Evolutionary conservation across 495 filamentous ascomycete genomes (phyloP), one percentile per base, ranked within the genome.

Genomic region (Daldinia decipiens): DNA sequence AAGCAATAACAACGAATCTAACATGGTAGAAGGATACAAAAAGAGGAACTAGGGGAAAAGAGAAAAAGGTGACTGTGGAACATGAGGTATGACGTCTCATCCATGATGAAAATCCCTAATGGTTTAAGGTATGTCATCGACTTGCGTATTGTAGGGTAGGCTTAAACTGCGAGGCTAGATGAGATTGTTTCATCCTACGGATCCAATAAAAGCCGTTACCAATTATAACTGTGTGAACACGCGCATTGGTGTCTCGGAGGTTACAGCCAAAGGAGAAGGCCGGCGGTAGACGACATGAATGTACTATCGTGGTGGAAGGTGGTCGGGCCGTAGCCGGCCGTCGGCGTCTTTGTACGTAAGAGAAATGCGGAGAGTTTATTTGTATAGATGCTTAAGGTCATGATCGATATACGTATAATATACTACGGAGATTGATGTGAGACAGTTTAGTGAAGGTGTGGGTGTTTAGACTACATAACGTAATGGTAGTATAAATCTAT

Each of bases 211-310:
- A 1, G 12, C 24, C 8, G 3, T 45, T 24, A 50, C 17, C 12
- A 47, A 56, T 27, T 26, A 40, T 40, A 54, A 19, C 5, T 51
- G 24, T 36, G 24, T 59, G 66, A 27, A 59, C 71, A 73, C 71
- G 71, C 61, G 71, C 51, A 17, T 63, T 74, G 15, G 13, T 74
- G 71, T 74, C 71, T 74, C 71, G 71, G 71, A 70, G 67, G 17
- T 70, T 62, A 36, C 53, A 59, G 27, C 62, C 11, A 65, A 73
- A 73, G 57, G 13, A 64, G 66, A 52, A 62, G 61, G 34, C 43
- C 61, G 65, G 56, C 39, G 65, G 13, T 29, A 62, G 59, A 53
- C 17, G 53, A 53, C 55, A 40, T 53, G n/a, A 11, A 11, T 12
- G 15, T 4, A 34, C 55, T 47, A 38, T 57, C 19, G 38, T 43